Evolutionary conservation across 2,329 filamentous ascomycete genomes (phyloP).

Genomic region (Microcyclospora tardicrescens): DNA sequence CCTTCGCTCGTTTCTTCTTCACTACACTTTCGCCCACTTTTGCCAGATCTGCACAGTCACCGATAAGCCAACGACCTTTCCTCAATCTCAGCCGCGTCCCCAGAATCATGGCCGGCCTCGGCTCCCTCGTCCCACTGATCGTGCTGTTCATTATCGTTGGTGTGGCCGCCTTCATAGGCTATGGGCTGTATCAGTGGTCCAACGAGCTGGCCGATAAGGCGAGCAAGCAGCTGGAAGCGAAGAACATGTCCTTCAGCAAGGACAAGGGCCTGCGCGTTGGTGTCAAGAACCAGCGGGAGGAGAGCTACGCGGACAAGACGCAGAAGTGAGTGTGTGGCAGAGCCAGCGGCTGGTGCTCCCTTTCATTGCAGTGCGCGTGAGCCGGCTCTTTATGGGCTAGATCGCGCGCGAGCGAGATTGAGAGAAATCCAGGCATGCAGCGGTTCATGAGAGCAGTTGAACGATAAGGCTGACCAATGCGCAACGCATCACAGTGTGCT

Average conservation of each 20-base stretch:
- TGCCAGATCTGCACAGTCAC: too few species aligned
- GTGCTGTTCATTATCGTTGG: conserved; percentile 48
- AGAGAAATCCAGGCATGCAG: neutral
- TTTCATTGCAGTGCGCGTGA: too few species aligned
- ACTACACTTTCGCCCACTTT: too few species aligned
- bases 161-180: conserved; percentile 51
- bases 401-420: neutral
- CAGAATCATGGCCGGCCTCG: conserved; percentile 9
- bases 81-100: too few species aligned
- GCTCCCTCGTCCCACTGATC: conserved; percentile 48
- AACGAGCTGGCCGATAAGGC: conserved; percentile 53
- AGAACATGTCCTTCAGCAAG: conserved; percentile 63
- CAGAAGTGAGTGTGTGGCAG: conserved; percentile 36
- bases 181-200: conserved; percentile 56
- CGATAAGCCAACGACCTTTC: too few species aligned
- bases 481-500: conserved; percentile 22
- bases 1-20: too few species aligned
- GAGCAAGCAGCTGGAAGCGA: conserved; percentile 57
- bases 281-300: conserved; percentile 53
- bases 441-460: neutral
- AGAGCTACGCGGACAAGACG: conserved; percentile 61
- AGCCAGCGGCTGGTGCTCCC: too few species aligned
- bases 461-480: neutral
- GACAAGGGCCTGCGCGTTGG: conserved; percentile 59
- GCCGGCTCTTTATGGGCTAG: neutral